Evolutionary conservation across 768 basidiomycete species (phyloP), one percentile per base, ranked within the genome.

Genomic region (Boletus edulis): DNA sequence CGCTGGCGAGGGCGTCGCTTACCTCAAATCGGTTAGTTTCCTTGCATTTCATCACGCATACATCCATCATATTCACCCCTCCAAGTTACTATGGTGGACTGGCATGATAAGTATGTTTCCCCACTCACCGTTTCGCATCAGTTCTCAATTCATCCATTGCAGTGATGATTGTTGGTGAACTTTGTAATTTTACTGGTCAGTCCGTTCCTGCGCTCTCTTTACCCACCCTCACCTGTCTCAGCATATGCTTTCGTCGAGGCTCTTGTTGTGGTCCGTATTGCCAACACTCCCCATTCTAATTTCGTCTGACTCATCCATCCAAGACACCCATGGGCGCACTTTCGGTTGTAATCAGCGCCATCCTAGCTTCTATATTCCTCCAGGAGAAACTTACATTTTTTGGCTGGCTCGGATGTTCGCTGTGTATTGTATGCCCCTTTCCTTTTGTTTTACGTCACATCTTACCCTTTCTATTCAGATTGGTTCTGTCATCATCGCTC

Each of bases 241-340:
- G 86, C 87, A 46, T 94, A 95, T 67, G 91, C 94, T 8, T 94
- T 95, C 68, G 87, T 91, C 24, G 87, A 93, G 68, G 93, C 93
- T 29, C 87, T 98, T 63, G 84, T 98, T 56, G 97, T 98, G 56
- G 89, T 91, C 69, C 58, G 85, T 78, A 43, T 46, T 46, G 52
- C n/a, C 29, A 6, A 42, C 44, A 37, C 32, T 2, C 49, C 8
- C 13, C 8, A 41, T 49, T 45, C 35, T 22, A 54, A 49, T 35
- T 45, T 27, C 24, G 39, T 20, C 56, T 58, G 32, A 64, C 51
- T 4, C 40, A 8, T 15, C 11, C 41, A 17, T 41, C 10, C 43
- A 52, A 89, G 86, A 98, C 96, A 38, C 97, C 96, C 3, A 82
- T 99, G 63, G 96, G 96, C 40, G 94, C 96, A 9, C 82, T 99